Conservation (phyloP, 768 basidiomycete species). For the Agrocybe praecox region DNA sequence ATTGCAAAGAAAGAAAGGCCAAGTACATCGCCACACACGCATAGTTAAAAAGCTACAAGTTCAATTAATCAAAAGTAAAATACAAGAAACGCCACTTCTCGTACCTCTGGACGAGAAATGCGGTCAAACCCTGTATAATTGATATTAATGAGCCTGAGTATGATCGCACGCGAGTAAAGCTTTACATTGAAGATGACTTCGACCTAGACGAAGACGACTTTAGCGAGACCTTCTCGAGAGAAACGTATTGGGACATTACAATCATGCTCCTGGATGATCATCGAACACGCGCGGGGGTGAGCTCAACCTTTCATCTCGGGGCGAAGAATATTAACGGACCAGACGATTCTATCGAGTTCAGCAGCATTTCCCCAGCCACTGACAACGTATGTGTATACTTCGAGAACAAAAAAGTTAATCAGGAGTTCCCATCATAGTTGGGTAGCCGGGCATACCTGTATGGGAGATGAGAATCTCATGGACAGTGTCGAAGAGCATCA, state of each 20-base stretch:
- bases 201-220: conserved; percentile 10
- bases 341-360: conserved; percentile 19
- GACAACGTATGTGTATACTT: conserved; percentile 25
- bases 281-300: too few relatives aligned
- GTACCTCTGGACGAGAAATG: conserved; percentile 29
- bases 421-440: neutral
- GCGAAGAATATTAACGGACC: conserved; percentile 12
- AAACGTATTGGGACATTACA: conserved; percentile 8
- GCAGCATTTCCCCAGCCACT: conserved; percentile 21
- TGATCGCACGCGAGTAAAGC: neutral
- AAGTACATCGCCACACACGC: conserved; percentile 28
- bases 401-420: neutral
- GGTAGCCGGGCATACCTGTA: conserved; percentile 32
- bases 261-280: conserved; percentile 20
- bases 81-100: neutral
- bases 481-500: conserved; percentile 51
- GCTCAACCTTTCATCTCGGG: neutral
- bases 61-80: neutral
- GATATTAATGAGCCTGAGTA: neutral
- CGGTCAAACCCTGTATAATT: conserved; percentile 23
- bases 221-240: neutral
- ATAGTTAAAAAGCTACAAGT: conserved; percentile 26
- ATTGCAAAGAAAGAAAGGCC: too few relatives aligned
- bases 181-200: conserved; percentile 28
- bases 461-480: conserved; percentile 60